These are phyloP conservation scores for Ustilago lituana DNA, from an alignment of 1,284 basidiomycete species.

Conservation along the genomic window DNA sequence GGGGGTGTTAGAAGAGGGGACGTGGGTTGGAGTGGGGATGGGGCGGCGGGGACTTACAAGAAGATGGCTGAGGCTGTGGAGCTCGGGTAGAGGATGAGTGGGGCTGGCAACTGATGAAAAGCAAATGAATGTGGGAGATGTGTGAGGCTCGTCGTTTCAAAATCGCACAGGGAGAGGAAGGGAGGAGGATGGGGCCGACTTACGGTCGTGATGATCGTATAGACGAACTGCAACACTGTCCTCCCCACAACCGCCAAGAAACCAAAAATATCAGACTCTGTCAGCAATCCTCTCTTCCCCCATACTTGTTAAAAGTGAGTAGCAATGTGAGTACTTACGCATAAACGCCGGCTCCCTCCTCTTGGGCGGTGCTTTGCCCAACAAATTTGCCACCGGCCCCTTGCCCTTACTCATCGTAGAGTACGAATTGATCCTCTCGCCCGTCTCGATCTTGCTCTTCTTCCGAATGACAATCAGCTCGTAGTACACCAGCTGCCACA, in stretches of 20 bases:
- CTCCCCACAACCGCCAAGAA: too few relatives aligned
- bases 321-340: too few relatives aligned
- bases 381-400: conserved; percentile 54
- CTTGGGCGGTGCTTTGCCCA: conserved; percentile 47
- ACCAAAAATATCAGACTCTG: neutral
- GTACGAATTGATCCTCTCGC: conserved; percentile 56
- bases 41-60: conserved; percentile 73
- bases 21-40: neutral
- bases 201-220: conserved; percentile 81
- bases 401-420: conserved; percentile 55
- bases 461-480: conserved; percentile 44
- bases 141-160: too few relatives aligned
- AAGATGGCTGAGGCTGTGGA: conserved; percentile 79
- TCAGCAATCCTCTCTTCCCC: neutral
- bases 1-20: neutral
- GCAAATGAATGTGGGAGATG: too few relatives aligned
- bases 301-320: too few relatives aligned
- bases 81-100: conserved; percentile 81
- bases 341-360: conserved; percentile 51
- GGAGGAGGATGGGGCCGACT: too few relatives aligned
- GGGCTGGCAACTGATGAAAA: conserved; percentile 73
- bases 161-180: too few relatives aligned
- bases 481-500: conserved; percentile 80
- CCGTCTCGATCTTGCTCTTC: conserved; percentile 49
- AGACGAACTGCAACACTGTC: conserved; percentile 72